Percentiles rank a stretch among this genome's conserved stretches.
These are phyloP conservation scores for Ceratobasidium sp. DNA, from an alignment of 1,284 basidiomycete species.

Conservation along the genomic window DNA sequence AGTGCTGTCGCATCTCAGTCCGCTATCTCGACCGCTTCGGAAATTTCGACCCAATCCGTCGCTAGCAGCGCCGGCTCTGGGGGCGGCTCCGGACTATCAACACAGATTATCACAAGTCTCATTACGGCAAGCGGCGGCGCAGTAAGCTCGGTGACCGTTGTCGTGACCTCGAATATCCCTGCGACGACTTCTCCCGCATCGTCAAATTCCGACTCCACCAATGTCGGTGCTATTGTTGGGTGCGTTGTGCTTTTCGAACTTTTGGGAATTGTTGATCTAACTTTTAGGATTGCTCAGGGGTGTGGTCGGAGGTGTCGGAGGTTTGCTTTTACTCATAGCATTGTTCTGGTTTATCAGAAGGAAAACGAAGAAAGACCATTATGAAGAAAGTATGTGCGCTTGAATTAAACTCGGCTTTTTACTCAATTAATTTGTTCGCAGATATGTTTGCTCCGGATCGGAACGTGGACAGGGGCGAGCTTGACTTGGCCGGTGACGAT, in stretches of 20 bases:
- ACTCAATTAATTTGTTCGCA: not conserved
- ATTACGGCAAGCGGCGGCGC: conserved; percentile 24
- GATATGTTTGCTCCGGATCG: conserved; percentile 34
- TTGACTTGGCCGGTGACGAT: conserved; percentile 19
- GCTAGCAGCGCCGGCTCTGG: not conserved
- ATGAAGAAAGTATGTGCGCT: conserved; percentile 23
- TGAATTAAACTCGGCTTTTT: not conserved
- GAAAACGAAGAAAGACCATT: conserved; percentile 23
- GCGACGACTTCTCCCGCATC: conserved; percentile 11
- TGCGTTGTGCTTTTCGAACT: not conserved
- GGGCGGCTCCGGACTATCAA: not conserved
- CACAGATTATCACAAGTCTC: conserved; percentile 15
- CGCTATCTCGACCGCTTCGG: conserved; percentile 2
- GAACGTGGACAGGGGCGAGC: conserved; percentile 10
- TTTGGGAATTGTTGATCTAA: not conserved
- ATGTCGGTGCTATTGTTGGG: conserved; percentile 25
- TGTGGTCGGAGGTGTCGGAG: conserved; percentile 31
- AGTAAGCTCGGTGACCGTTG: conserved; percentile 17
- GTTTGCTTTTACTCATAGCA: conserved; percentile 2
- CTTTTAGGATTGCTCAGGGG: not conserved
- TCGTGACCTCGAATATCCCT: conserved; percentile 13
- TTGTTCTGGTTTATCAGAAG: conserved; percentile 27
- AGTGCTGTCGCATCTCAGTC: conserved; percentile 7
- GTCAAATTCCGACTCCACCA: conserved; percentile 3
- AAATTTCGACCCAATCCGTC: conserved; percentile 2